Evolutionary conservation across 1,284 basidiomycete species (phyloP).

Genomic region (Malassezia equina): DNA sequence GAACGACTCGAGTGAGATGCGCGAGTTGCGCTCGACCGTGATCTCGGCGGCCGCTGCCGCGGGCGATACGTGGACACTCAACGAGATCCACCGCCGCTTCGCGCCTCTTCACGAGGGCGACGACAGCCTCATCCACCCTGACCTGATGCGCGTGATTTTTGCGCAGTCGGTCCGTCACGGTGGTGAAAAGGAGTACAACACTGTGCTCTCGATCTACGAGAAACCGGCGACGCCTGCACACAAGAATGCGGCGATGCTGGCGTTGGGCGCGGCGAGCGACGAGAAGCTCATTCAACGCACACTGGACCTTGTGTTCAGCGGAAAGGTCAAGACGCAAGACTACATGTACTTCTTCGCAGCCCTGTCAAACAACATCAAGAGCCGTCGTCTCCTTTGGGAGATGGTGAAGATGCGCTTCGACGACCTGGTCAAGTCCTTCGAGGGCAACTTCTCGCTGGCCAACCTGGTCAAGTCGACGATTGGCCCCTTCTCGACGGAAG

Average conservation of each 20-base stretch:
- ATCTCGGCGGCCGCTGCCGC: constrained; percentile 57
- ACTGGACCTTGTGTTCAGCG: constrained; percentile 24
- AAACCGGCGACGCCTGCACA: constrained; percentile 53
- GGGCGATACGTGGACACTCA: constrained; percentile 23
- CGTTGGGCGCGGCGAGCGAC: constrained; percentile 34
- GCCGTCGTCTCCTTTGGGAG: constrained; percentile 38
- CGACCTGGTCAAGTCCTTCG: constrained; percentile 55
- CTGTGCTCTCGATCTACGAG: constrained; percentile 56
- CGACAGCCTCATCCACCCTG: constrained; percentile 62
- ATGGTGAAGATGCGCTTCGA: constrained; percentile 38
- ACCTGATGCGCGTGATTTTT: constrained; percentile 24
- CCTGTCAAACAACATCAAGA: constrained; percentile 29
- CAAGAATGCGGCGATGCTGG: constrained; percentile 43
- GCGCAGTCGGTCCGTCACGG: constrained; percentile 58
- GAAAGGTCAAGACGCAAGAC: constrained; percentile 46
- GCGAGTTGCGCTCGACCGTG: constrained; percentile 65
- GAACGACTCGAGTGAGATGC: constrained; percentile 61
- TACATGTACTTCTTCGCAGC: constrained; percentile 38
- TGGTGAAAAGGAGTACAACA: constrained; percentile 60
- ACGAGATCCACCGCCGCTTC: constrained; percentile 64
- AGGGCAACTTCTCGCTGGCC: constrained; percentile 27
- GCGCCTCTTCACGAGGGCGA: constrained; percentile 62
- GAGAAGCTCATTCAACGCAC: constrained; percentile 34
- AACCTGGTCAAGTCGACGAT: constrained; percentile 53
- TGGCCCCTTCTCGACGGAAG: constrained; percentile 56